Base-by-base conservation (phyloP, 768 basidiomycete genomes). In the Chalciporus pseudorubinellus region DNA sequence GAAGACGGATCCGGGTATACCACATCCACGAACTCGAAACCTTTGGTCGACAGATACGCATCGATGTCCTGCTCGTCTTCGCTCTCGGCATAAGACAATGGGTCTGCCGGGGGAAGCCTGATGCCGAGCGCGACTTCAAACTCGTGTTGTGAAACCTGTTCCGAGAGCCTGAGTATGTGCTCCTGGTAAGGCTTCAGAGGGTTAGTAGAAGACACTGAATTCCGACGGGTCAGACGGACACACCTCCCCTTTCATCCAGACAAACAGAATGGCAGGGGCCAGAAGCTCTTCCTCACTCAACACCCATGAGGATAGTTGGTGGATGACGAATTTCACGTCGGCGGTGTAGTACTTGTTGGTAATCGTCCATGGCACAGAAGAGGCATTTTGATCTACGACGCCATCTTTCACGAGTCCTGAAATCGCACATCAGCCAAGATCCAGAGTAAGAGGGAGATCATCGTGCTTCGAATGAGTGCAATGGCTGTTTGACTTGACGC, bases 291-390 rank as follows among this genome's bases (percentile, higher is more conserved):
- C 69, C 18, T 74, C 66, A 40, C 73, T 64, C 16, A 74, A 68
- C 26, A 66, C 67, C 52, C 80, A 72, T 10, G 75, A 72, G 26
- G 72, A 69, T 47, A 82, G 64, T 16, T 76, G 70, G 48, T 77
- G 76, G 11, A 76, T 71, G 29, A 81, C 70, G 62, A 92, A 91
- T 53, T 83, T 81, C 7, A 93, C 85, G 52, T 78, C 74, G 2
- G 90, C 91, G 13, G 80, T 80, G 70, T 92, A 93, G 69, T 93
- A 93, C 65, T 81, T 85, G 73, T 92, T 92, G 46, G 70, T 69
- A 54, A 92, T 87, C 38, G 80, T 86, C 89, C 88, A 92, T 10
- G 85, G 84, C 28, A 88, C 68, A 22, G 44, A 54, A 1, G 56
- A 44, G 20, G 53, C 24, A 11, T 56, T 53, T 24, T 64, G 61